Base-by-base conservation (phyloP, 2,329 filamentous ascomycete species). In the Colletotrichum chrysophilum region DNA sequence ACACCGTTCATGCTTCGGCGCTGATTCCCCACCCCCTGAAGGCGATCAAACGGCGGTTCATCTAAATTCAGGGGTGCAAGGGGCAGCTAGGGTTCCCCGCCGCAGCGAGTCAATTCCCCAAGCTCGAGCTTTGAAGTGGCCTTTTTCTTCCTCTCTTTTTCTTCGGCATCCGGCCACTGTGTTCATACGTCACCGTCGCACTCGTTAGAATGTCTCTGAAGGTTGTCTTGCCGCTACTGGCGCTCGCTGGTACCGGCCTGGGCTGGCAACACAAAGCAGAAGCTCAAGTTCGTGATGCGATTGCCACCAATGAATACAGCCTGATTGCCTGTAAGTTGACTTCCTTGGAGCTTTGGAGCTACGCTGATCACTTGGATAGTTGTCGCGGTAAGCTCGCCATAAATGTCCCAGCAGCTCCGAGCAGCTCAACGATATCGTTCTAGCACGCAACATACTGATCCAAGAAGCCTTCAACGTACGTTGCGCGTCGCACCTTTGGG, bases 281-380 rank as follows among this genome's bases (percentile, higher is more conserved):
- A 21, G 26, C 56, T 34, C 30, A 73, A n/a, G 69, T 73, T 16
- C 73, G 70, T 7, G 43, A 73, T 36, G 73, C 64, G 38, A 71
- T 75, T 32, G 65, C 58, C 21, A 52, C 64, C 9, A 79, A 78
- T 16, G 80, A 81, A 4, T 77, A 78, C 21, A 80, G 79, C 3
- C 74, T 85, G 16, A 77, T 83, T 48, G 83, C 83, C 18, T 85
- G 84, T 85, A 78, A 79, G 84, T 80, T 66, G 30, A 43, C 21
- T 16, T 32, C 28, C 26, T 3, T 30, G 10, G 34, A 9, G 61
- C 16, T 64, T 8, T 34, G n/a, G 34, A 36, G 7, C 43, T 48
- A 21, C 21, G 30, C 60, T 18, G 4, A 14, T 43, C n/a, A 1
- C 52, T 43, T 34, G 26, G 16, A 60, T 2, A 75, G 73, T 75